Conservation (phyloP, 345 rosid genomes). For the Citropsis articulata region DNA sequence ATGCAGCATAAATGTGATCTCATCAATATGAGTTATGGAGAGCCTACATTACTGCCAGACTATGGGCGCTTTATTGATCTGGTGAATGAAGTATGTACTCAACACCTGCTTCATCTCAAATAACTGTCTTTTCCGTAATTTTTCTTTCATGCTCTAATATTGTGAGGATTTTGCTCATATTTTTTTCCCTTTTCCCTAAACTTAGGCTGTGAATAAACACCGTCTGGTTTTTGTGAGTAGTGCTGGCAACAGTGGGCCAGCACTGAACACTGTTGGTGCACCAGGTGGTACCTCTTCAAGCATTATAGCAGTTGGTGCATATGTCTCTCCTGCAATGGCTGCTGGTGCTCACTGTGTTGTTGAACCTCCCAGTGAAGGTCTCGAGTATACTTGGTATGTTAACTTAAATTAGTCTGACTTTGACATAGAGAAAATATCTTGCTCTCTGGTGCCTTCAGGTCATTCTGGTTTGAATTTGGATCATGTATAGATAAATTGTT, state of each 20-base stretch:
- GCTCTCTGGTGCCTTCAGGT: background rate
- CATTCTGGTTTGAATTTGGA: slow-evolving; percentile 18
- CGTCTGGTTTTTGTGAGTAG: slow-evolving; percentile 87
- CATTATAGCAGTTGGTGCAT: slow-evolving; percentile 96
- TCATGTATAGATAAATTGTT: slow-evolving; percentile 16
- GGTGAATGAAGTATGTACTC: slow-evolving; percentile 71
- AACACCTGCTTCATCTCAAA: slow-evolving; percentile 14
- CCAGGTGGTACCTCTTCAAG: slow-evolving; percentile 98
- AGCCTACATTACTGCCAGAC: slow-evolving; percentile 77
- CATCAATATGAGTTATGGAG: slow-evolving; percentile 99
- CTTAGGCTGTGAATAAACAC: slow-evolving; percentile 87
- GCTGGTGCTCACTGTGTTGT: slow-evolving; percentile 92
- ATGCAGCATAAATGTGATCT: slow-evolving; percentile 96
- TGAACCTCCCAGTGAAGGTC: slow-evolving; percentile 91
- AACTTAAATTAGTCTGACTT: slow-evolving; percentile 19
- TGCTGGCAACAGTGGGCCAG: slow-evolving; percentile 99
- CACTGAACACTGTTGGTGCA: slow-evolving; percentile 95
- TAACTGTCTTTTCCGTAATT: background rate
- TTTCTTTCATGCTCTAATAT: slow-evolving; percentile 21
- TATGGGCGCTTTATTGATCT: slow-evolving; percentile 98
- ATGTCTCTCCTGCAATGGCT: slow-evolving; percentile 99
- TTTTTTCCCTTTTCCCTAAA: slow-evolving; percentile 7
- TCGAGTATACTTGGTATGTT: slow-evolving; percentile 86
- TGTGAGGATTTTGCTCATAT: slow-evolving; percentile 1
- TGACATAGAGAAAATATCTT: background rate